Conservation (phyloP, 2,329 filamentous ascomycete genomes). For the Blumeria graminis region DNA sequence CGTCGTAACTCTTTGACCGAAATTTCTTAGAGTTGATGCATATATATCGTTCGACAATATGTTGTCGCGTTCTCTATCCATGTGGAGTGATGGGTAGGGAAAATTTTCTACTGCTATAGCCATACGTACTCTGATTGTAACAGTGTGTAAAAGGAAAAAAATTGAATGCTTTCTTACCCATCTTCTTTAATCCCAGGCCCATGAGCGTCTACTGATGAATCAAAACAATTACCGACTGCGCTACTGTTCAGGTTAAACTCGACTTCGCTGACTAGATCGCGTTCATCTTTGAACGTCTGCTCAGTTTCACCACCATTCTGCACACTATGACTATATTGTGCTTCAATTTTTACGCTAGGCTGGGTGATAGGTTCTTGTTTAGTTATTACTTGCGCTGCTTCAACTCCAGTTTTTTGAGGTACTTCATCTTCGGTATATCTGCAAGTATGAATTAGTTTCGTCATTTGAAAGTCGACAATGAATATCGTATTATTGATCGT, state of each 20-base stretch:
- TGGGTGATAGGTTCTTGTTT: conserved; percentile 11
- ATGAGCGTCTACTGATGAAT: conserved; percentile 16
- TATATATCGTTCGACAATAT: no score
- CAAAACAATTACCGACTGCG: conserved; percentile 17
- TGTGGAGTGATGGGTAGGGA: background rate
- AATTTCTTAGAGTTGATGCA: no score
- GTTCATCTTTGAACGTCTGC: conserved; percentile 20
- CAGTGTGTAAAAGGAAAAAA: conserved; percentile 4
- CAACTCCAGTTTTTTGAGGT: conserved; percentile 17
- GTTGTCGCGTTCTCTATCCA: no score
- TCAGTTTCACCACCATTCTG: conserved; percentile 19
- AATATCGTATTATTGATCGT: background rate
- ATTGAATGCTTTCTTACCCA: conserved; percentile 41
- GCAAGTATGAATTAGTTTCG: background rate
- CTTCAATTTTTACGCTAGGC: conserved; percentile 10
- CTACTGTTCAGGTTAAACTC: conserved; percentile 26
- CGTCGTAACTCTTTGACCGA: no score
- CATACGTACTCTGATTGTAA: background rate
- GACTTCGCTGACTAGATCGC: conserved; percentile 31
- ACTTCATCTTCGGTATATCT: conserved; percentile 47
- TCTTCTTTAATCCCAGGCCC: conserved; percentile 69
- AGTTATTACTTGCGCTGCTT: background rate
- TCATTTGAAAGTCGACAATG: background rate
- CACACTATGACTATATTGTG: conserved; percentile 12
- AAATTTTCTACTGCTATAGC: background rate